A percentile compares a stretch with the other conserved stretches of the same genome.
Conservation (phyloP, 805 yeast species). For the Kuraishia ogatae region DNA sequence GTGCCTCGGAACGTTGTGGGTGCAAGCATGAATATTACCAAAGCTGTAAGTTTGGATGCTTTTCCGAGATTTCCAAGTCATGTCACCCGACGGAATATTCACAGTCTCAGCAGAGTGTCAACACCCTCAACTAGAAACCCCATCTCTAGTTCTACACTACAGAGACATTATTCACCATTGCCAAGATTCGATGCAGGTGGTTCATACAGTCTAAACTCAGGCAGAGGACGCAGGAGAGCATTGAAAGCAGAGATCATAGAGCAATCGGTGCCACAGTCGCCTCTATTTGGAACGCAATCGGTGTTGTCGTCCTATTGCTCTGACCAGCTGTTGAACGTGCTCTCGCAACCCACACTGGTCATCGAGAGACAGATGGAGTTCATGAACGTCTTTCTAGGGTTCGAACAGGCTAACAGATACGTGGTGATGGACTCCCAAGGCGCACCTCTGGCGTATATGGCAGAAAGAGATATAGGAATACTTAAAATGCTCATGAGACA, state of each 20-base stretch:
- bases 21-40: too few species aligned
- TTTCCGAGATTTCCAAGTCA: too few species aligned
- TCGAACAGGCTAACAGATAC: conserved; percentile 85
- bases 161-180: conserved; percentile 10
- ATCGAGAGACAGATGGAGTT: conserved; percentile 84
- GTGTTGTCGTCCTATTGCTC: background rate
- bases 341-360: conserved; percentile 76
- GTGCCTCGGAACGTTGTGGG: too few species aligned
- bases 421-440: conserved; percentile 68
- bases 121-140: background rate
- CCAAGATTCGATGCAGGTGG: background rate
- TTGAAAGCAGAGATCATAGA: background rate
- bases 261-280: conserved; percentile 13
- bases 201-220: background rate
- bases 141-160: background rate
- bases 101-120: too few species aligned
- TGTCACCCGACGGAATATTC: too few species aligned
- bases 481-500: conserved; percentile 72
- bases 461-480: conserved; percentile 71
- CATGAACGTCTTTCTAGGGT: conserved; percentile 81
- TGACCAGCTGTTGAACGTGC: conserved; percentile 24
- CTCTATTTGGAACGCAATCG: conserved; percentile 13
- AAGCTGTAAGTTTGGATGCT: too few species aligned
- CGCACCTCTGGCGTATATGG: conserved; percentile 66
- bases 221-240: conserved; percentile 1